These are phyloP conservation scores for Kalanchoe fedtschenkoi DNA, from an alignment of 164 flowering plant species.

Conservation along the genomic window DNA sequence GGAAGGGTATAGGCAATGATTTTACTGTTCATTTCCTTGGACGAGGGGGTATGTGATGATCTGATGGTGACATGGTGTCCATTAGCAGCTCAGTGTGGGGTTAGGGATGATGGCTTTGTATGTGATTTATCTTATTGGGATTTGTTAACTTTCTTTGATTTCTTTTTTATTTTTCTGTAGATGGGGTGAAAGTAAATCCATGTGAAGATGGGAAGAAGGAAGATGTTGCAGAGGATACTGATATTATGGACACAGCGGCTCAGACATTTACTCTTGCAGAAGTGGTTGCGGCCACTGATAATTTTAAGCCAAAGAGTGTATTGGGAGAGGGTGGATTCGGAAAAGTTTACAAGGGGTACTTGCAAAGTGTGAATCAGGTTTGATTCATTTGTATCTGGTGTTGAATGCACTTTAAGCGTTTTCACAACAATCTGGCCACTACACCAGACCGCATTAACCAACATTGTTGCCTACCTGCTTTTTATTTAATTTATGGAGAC, in stretches of 20 bases:
- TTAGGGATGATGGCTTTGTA: neutral
- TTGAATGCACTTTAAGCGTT: neutral
- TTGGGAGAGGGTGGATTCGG: slow-evolving; percentile 6
- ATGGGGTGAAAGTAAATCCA: neutral
- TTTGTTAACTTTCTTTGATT: neutral
- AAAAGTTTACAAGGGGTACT: slow-evolving; percentile 8
- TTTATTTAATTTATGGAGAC: neutral
- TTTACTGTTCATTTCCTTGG: neutral
- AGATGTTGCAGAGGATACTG: neutral
- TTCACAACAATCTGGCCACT: neutral
- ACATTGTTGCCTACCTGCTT: neutral
- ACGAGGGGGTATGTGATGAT: neutral
- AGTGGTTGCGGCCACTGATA: slow-evolving; percentile 1
- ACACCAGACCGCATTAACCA: too few relatives aligned
- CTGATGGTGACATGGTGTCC: neutral
- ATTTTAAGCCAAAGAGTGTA: slow-evolving; percentile 4
- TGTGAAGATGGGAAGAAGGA: neutral
- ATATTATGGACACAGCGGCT: neutral
- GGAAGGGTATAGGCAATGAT: too few relatives aligned
- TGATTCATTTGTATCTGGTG: neutral
- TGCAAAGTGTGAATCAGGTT: slow-evolving; percentile 4
- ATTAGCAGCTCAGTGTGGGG: neutral
- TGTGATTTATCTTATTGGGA: neutral
- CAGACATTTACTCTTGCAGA: slow-evolving; percentile 5
- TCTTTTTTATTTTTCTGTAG: neutral